Evolutionary conservation across 176 grass and related monocot species (phyloP), one percentile per base, ranked within the genome.

Genomic region (Echinochloa phyllopogon): DNA sequence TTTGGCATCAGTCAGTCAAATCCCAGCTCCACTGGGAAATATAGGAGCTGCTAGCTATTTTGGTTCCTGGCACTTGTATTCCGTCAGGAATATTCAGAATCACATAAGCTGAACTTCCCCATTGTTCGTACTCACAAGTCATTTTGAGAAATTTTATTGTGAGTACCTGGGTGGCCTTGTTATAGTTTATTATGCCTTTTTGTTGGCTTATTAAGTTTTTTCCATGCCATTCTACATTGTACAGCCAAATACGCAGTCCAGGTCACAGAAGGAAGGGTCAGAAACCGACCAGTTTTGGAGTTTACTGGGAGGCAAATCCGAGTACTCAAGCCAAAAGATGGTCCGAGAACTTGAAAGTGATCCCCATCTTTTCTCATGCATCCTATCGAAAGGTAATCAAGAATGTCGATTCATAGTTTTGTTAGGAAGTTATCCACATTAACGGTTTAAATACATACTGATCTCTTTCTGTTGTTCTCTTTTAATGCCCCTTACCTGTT

Each of bases 211-310:
- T 47, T 43, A 25, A 53, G 58, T 56, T 85, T 42, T 3, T 57
- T 88, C 21, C 17, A 76, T 44, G 2, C 37, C 45, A 81, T 85
- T 85, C 37, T 72, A 39, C 67, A 72, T 58, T 87, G 71, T 83
- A 17, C 84, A 96, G 94, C 91, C 94, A 66, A 93, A 96, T 69
- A 43, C 82, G 27, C 94, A 93, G 70, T 84, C 90, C 2, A 94
- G 82, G 72, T 84, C 90, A 27, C 95, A 94, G 73, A 97, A 91
- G 81, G 95, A 97, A 87, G 95, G 92, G 48, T 88, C 88, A 87
- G 92, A 97, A 89, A 94, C 84, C 23, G 92, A 97, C 43, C 92
- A 92, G 21, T 97, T 97, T 85, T 97, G 95, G 95, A 94, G 81
- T 65, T 85, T 97, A 71, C 86, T 97, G 58, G 95, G 92, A 58